Evolutionary conservation across 352 stramenopile species (phyloP).

Genomic region (Pythium plurisporium): DNA sequence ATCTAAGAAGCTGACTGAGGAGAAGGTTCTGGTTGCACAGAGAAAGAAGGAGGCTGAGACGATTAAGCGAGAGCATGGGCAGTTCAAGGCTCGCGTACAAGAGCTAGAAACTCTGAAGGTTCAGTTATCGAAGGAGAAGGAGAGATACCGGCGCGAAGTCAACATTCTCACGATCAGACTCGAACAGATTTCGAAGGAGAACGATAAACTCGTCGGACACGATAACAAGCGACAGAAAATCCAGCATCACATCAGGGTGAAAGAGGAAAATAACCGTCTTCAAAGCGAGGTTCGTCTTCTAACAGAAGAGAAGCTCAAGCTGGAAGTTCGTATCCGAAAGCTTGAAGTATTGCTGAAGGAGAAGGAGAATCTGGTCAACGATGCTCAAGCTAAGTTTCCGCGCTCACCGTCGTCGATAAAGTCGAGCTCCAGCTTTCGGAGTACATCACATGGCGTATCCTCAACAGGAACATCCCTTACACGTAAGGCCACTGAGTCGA

Average conservation of each 20-base stretch:
- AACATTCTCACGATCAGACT: conserved; percentile 20
- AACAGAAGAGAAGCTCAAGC: conserved; percentile 57
- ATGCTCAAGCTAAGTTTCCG: not conserved
- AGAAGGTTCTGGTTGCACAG: conserved; percentile 17
- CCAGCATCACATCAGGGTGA: conserved; percentile 76
- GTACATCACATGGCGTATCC: not conserved
- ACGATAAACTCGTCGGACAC: conserved; percentile 73
- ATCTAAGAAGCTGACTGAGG: conserved; percentile 13
- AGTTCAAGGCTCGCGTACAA: conserved; percentile 8
- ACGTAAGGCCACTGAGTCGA: not conserved
- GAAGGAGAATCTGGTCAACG: conserved; percentile 63
- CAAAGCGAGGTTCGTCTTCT: conserved; percentile 61
- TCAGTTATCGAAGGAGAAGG: conserved; percentile 46
- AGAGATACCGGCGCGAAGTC: conserved; percentile 39
- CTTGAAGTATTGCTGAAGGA: conserved; percentile 50
- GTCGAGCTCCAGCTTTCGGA: conserved; percentile 7
- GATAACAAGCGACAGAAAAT: conserved; percentile 81
- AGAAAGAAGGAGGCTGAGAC: conserved; percentile 15
- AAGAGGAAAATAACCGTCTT: conserved; percentile 79
- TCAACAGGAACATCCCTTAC: not conserved
- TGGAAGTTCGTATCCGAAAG: conserved; percentile 45
- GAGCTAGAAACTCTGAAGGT: conserved; percentile 27
- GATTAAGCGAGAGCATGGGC: conserved; percentile 16
- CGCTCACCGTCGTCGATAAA: conserved; percentile 10
- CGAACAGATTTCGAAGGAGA: conserved; percentile 41